These are phyloP conservation scores for Suillus ampliporus DNA, from an alignment of 768 basidiomycete species.

Conservation along the genomic window DNA sequence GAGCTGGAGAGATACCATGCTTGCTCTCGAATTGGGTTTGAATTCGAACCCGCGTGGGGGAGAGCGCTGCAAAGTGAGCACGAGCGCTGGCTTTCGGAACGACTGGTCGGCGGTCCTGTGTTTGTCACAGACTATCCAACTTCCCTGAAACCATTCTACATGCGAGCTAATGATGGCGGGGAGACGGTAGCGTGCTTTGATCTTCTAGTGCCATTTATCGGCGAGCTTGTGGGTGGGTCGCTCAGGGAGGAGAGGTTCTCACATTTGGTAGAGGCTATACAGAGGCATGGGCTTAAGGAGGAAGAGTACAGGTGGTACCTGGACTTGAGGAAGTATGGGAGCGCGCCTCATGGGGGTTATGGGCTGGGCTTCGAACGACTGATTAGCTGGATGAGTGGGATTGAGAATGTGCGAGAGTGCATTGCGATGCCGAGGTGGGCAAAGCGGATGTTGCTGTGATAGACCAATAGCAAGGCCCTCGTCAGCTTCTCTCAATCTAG, in stretches of 20 bases:
- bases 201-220: conserved; percentile 83
- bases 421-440: conserved; percentile 92
- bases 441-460: conserved; percentile 72
- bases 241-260: conserved; percentile 79
- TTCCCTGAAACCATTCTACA: conserved; percentile 92
- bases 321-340: conserved; percentile 83
- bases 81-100: conserved; percentile 87
- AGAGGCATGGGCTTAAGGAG: conserved; percentile 43
- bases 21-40: conserved; percentile 47
- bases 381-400: conserved; percentile 83
- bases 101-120: conserved; percentile 71
- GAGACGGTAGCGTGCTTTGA: conserved; percentile 94
- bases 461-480: conserved; percentile 10
- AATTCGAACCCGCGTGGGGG: conserved; percentile 70
- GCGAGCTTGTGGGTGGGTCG: conserved; percentile 93
- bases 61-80: conserved; percentile 83
- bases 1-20: conserved; percentile 50
- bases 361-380: conserved; percentile 96
- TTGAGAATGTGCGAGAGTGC: conserved; percentile 92
- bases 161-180: conserved; percentile 70
- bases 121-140: conserved; percentile 93
- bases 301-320: conserved; percentile 72
- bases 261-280: conserved; percentile 57
- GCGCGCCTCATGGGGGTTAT: conserved; percentile 93
- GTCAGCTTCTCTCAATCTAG: not conserved